Evolutionary conservation across 2,329 filamentous ascomycete genomes (phyloP).

Genomic region (Fusarium falciforme): DNA sequence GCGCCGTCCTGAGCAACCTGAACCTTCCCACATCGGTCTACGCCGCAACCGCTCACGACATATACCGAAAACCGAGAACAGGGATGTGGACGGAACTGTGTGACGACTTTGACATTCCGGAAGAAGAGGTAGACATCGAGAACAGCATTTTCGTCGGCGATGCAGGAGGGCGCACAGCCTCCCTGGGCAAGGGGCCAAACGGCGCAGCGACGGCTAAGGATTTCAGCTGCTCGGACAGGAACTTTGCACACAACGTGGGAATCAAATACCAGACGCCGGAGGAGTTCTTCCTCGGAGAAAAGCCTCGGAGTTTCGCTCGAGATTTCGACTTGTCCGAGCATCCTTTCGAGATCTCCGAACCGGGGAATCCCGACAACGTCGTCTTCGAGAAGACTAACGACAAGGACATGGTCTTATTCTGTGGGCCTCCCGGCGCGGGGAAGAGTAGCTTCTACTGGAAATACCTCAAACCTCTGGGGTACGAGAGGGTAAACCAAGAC

Average conservation of each 20-base stretch:
- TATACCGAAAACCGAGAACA: slow-evolving; percentile 84
- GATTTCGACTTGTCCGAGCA: slow-evolving; percentile 77
- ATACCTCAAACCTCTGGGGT: slow-evolving; percentile 80
- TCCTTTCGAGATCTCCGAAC: slow-evolving; percentile 44
- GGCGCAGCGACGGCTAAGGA: slow-evolving; percentile 58
- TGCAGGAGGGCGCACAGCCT: slow-evolving; percentile 72
- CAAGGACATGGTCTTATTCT: slow-evolving; percentile 84
- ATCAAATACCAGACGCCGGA: slow-evolving; percentile 88
- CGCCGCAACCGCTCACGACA: slow-evolving; percentile 85
- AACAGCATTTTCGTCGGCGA: slow-evolving; percentile 90
- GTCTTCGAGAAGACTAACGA: slow-evolving; percentile 71
- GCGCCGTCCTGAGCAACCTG: slow-evolving; percentile 75
- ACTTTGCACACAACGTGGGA: slow-evolving; percentile 87
- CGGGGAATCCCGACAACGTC: slow-evolving; percentile 44
- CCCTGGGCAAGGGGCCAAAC: slow-evolving; percentile 35
- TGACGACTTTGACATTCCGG: slow-evolving; percentile 69
- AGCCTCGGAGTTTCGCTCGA: slow-evolving; percentile 72
- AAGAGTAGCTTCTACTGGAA: slow-evolving; percentile 93
- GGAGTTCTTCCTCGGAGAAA: slow-evolving; percentile 84
- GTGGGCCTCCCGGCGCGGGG: slow-evolving; percentile 88
- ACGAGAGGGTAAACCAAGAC: slow-evolving; percentile 91
- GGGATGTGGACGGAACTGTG: slow-evolving; percentile 85
- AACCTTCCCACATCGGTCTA: slow-evolving; percentile 84
- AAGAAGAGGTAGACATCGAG: slow-evolving; percentile 72
- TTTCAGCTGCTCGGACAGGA: slow-evolving; percentile 76